Evolutionary conservation across 2,329 filamentous ascomycete genomes (phyloP), one percentile per base, ranked within the genome.

Genomic region (Ceratocystiopsis sp.): DNA sequence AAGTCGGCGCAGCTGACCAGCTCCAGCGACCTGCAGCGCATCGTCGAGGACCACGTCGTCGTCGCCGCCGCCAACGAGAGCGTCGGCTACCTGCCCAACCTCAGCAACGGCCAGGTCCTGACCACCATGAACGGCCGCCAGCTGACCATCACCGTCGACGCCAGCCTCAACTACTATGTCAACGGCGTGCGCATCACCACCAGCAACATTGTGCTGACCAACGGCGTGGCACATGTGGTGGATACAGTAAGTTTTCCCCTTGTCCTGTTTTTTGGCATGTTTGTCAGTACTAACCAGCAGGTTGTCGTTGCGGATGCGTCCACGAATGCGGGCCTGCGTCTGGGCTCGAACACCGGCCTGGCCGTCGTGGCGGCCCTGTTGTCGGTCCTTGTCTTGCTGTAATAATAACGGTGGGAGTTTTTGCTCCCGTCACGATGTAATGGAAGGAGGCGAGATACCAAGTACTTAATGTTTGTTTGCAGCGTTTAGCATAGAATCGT

Each of bases 11-110:
- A 45, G 41, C 38, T 48, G 8, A 42, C 46, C 8, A 16, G 38
- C 12, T 18, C 34, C 3, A 40, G n/a, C 12, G 46, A 48, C 16
- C 37, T 45, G 13, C 33, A 29, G 13, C 25, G 19, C n/a, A 16
- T 48, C 11, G 43, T 48, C 13, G 38, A 48, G 41, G 41, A 45
- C 13, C 46, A 48, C 38, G 41, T 48, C 16, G 38, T 48, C n/a
- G 42, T 46, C 9, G 41, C 39, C 17, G 29, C 36, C 2, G 37
- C 34, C 18, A 38, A 37, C 36, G 38, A 43, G 35, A 19, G 36
- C 7, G 46, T 48, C 5, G 46, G 46, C 38, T 48, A 48, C 33
- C 46, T 48, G 34, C 46, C 46, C 6, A 48, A 48, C 37, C 46
- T 48, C 13, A 11, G 14, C 11, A 39, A 48, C 17, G 46, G 46